Percentiles rank a stretch among this genome's conserved stretches.
Evolutionary conservation across 164 flowering plant genomes (phyloP).

Genomic region (Liquidambar formosana): DNA sequence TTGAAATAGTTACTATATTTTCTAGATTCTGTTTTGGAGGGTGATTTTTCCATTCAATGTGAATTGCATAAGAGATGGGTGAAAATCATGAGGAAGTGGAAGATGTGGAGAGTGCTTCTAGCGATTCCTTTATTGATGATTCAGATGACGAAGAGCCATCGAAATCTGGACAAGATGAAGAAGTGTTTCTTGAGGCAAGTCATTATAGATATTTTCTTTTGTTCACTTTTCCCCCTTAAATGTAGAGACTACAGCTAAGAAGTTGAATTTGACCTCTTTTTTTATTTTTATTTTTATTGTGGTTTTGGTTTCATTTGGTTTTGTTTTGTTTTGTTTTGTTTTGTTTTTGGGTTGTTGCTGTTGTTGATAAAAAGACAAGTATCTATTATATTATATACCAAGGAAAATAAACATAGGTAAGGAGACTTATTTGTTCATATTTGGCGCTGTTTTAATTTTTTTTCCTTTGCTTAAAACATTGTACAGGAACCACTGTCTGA

Average conservation of each 20-base stretch:
- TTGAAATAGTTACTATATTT: too few relatives aligned
- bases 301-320: too few relatives aligned
- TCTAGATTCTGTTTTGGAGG: neutral
- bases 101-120: constrained; percentile 41
- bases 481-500: constrained; percentile 80
- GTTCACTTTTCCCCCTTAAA: too few relatives aligned
- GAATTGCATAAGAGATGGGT: constrained; percentile 22
- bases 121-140: constrained; percentile 54
- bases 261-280: neutral
- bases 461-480: neutral
- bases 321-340: too few relatives aligned
- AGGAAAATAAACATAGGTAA: too few relatives aligned
- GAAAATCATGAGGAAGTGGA: constrained; percentile 38
- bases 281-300: neutral
- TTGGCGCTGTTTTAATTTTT: neutral
- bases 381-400: too few relatives aligned
- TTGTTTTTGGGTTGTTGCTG: too few relatives aligned
- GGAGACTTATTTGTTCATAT: too few relatives aligned
- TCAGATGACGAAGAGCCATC: constrained; percentile 50
- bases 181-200: constrained; percentile 43
- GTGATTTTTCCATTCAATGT: neutral
- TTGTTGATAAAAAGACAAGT: too few relatives aligned
- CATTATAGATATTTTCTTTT: too few relatives aligned
- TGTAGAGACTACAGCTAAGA: too few relatives aligned
- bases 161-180: constrained; percentile 39